Evolutionary conservation across 257 asterid species (phyloP), one percentile per base, ranked within the genome.

Genomic region (Handroanthus guayacan): DNA sequence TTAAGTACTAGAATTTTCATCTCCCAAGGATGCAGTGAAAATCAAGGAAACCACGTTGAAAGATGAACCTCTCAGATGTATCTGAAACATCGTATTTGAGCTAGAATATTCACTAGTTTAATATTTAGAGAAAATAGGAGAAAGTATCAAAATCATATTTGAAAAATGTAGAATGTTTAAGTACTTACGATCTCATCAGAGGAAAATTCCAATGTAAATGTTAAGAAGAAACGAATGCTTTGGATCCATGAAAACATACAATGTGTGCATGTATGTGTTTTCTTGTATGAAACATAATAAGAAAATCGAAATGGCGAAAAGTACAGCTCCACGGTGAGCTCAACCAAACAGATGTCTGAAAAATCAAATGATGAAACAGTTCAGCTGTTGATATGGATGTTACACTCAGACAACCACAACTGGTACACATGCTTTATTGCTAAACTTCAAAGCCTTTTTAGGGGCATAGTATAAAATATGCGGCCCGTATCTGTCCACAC

Each of bases 401-500:
- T 39, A 71, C 52, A 79, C 20, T 67, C 65, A 58, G 39, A 71
- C 60, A 38, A 16, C 48, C 62, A 48, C 6, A 38, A 9, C 57
- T 13, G 55, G 45, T 50, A 57, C 43, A 51, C 13, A 45, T 71
- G 67, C 51, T 44, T 50, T 20, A 52, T 44, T 67, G 67, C 76
- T 72, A 25, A 71, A 38, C 68, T 65, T 20, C 38, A 36, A 44
- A 76, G 57, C 34, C 16, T 73, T 48, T 12, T 25, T 20, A 50
- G 14, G 47, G 20, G 39, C 67, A 48, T 34, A 36, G 69, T 20
- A 73, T 31, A 76, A 80, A 65, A 75, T 92, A 77, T 92, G 57
- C 71, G 99, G 82, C 95, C 97, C 95, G 97, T 94, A 94, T 94
- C 99, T 90, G 98, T 92, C 97, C 90, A 92, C 97, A 88, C 95